phyloP scores from a whole-genome alignment of 1,284 basidiomycete genomes.

The Ustilago trichophora region DNA sequence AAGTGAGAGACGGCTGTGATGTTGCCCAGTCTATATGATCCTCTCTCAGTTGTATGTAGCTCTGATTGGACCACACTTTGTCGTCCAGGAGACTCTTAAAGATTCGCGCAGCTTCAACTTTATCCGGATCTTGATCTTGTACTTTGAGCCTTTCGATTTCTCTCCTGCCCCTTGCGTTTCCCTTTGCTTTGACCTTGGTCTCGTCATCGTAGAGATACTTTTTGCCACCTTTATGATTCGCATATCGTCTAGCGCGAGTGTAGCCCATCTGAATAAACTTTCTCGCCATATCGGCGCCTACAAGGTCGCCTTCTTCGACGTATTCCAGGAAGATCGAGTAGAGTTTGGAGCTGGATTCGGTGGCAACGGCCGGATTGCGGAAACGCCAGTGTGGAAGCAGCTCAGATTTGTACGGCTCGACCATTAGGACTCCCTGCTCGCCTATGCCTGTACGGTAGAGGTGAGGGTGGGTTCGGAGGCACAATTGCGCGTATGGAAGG shows the following conservation, averaged over 20 bases:
- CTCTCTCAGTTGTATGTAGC: slow-evolving; percentile 21
- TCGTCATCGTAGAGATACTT: slow-evolving; percentile 23
- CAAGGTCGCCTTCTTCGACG: slow-evolving; percentile 32
- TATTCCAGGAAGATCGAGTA: slow-evolving; percentile 20
- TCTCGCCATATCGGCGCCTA: slow-evolving; percentile 34
- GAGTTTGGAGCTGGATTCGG: slow-evolving; percentile 18
- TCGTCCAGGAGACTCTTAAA: slow-evolving; percentile 30
- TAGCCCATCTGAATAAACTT: slow-evolving; percentile 50
- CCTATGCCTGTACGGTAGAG: slow-evolving; percentile 46
- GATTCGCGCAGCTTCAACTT: slow-evolving; percentile 38
- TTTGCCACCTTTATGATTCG: slow-evolving; percentile 42
- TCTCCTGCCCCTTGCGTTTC: not conserved
- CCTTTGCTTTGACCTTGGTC: not conserved
- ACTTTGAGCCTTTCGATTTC: slow-evolving; percentile 15
- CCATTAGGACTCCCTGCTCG: slow-evolving; percentile 47
- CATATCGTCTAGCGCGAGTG: slow-evolving; percentile 41
- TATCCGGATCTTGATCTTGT: slow-evolving; percentile 28
- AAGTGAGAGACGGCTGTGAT: not conserved
- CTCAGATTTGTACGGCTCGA: slow-evolving; percentile 48
- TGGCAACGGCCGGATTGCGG: slow-evolving; percentile 21
- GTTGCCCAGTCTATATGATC: slow-evolving; percentile 24
- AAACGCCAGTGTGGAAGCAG: slow-evolving; percentile 41
- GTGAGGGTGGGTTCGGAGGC: slow-evolving; percentile 26
- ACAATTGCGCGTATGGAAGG: slow-evolving; percentile 20
- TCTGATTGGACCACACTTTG: slow-evolving; percentile 23